phyloP scores from a whole-genome alignment of 352 stramenopile genomes.

The Blastocystis sp. region DNA sequence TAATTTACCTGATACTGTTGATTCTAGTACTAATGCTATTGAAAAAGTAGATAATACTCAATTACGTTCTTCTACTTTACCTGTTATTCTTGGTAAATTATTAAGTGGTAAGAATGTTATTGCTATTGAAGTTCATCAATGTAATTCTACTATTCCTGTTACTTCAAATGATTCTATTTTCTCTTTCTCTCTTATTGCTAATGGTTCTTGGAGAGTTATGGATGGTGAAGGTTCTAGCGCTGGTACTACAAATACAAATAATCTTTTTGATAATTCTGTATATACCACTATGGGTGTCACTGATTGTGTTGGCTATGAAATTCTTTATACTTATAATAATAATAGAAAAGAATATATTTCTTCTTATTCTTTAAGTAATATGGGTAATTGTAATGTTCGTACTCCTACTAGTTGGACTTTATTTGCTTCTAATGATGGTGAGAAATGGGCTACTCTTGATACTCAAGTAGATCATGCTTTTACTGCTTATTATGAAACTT shows the following conservation, averaged over 20 bases:
- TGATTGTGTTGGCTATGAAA: slow-evolving; percentile 1
- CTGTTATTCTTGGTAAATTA: too few species aligned
- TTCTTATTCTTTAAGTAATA: slow-evolving; percentile 6
- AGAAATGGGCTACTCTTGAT: slow-evolving; percentile 11
- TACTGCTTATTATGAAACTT: slow-evolving; percentile 4
- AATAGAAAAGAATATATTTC: slow-evolving; percentile 22
- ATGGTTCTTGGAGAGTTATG: too few species aligned
- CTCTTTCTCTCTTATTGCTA: too few species aligned
- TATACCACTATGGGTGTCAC: slow-evolving; percentile 1
- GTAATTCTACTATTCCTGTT: too few species aligned
- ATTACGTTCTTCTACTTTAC: too few species aligned
- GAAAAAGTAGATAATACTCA: too few species aligned
- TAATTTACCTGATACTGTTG: neutral
- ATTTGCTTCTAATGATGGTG: slow-evolving; percentile 12
- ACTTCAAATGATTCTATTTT: too few species aligned
- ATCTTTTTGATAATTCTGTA: slow-evolving; percentile 1
- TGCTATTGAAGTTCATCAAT: slow-evolving; percentile 13
- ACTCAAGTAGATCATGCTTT: neutral
- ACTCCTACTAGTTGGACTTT: slow-evolving; percentile 3
- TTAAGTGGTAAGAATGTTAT: neutral
- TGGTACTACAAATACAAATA: neutral
- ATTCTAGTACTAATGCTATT: neutral
- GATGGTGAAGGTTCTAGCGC: neutral
- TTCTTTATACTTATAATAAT: neutral
- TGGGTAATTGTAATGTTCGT: slow-evolving; percentile 1